Conservation (phyloP, 225 moss, liverwort and hornwort species). For the Pleurozium schreberi region DNA sequence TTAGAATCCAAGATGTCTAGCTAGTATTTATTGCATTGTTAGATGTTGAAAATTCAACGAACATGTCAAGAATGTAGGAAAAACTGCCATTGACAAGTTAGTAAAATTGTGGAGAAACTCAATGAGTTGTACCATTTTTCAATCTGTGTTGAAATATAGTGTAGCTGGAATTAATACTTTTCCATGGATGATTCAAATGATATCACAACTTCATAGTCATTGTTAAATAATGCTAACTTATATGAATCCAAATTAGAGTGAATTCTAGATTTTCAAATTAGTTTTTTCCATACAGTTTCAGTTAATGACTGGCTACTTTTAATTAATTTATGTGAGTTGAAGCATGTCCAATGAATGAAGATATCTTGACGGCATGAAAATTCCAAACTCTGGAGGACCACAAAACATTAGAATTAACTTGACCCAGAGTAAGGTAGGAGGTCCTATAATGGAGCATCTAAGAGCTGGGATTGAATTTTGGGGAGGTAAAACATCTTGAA, state of each 20-base stretch:
- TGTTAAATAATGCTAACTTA: too few relatives aligned
- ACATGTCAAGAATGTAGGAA: not conserved
- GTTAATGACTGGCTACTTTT: not conserved
- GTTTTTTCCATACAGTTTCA: not conserved
- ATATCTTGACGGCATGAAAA: not conserved
- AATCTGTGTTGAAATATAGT: not conserved
- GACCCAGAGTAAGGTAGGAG: too few relatives aligned
- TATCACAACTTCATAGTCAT: not conserved
- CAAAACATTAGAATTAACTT: not conserved
- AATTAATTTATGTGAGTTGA: not conserved
- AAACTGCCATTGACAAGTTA: not conserved
- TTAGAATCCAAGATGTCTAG: not conserved
- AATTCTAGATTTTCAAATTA: not conserved
- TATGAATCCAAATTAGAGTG: not conserved
- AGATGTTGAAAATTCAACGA: not conserved
- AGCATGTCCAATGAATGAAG: not conserved
- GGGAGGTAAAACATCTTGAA: too few relatives aligned
- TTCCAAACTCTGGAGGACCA: not conserved
- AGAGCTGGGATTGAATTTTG: too few relatives aligned
- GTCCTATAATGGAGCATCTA: too few relatives aligned
- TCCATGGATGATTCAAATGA: rapidly evolving
- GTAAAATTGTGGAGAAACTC: not conserved
- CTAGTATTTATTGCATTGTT: too few relatives aligned
- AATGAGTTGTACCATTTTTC: not conserved
- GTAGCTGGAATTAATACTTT: not conserved